phyloP scores from a whole-genome alignment of 768 basidiomycete genomes.

The Tricholoma sp. region DNA sequence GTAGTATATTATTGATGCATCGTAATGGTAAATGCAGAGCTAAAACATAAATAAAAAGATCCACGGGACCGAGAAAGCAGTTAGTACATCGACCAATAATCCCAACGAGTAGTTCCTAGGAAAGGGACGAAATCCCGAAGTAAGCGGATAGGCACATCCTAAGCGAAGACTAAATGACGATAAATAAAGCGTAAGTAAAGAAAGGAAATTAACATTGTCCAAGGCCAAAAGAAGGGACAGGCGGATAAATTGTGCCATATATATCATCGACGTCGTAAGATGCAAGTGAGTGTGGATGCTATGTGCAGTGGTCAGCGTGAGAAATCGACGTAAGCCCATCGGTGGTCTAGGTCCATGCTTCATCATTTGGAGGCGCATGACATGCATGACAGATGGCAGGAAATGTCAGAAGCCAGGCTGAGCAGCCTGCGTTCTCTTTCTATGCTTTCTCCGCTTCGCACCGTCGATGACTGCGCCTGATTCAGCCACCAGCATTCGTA shows the following conservation, averaged over 20 bases:
- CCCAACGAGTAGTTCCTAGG: neutral
- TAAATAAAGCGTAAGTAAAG: neutral
- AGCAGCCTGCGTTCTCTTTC: conserved; percentile 22
- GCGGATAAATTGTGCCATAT: neutral
- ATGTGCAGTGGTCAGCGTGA: neutral
- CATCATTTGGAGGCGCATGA: conserved; percentile 7
- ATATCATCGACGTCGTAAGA: neutral
- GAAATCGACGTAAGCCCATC: neutral
- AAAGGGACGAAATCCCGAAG: neutral
- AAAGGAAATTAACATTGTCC: neutral
- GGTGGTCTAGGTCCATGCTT: neutral
- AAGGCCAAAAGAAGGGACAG: neutral
- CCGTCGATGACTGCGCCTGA: conserved; percentile 57
- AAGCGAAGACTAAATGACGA: neutral
- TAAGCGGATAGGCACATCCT: neutral
- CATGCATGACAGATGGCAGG: conserved; percentile 20
- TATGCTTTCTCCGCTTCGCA: conserved; percentile 49
- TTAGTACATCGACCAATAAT: neutral
- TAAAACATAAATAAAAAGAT: neutral
- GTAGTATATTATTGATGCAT: neutral
- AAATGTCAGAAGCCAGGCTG: conserved; percentile 5
- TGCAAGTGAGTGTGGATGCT: neutral
- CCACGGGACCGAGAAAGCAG: neutral
- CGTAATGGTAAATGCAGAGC: neutral
- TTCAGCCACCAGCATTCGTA: conserved; percentile 42